phyloP scores from a whole-genome alignment of 2,329 filamentous ascomycete species.

The Phymatotrichopsis omnivora region DNA sequence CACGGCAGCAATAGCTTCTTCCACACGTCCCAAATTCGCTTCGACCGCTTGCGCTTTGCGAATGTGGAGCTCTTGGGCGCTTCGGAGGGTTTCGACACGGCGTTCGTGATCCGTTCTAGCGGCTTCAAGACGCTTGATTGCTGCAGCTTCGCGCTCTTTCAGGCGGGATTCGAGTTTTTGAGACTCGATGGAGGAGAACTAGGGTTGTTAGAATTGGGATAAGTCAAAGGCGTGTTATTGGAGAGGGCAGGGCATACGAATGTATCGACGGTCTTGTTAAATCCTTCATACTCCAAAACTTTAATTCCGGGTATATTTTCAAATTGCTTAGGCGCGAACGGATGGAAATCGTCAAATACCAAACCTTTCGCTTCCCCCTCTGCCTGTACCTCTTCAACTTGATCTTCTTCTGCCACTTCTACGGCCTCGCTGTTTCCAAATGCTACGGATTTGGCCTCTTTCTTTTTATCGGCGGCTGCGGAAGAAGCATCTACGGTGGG shows the following conservation, averaged over 20 bases:
- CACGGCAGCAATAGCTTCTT: conserved; percentile 85
- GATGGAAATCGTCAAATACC: conserved; percentile 91
- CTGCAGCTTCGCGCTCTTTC: conserved; percentile 68
- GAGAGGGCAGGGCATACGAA: too few relatives aligned
- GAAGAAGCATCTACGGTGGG: conserved; percentile 36
- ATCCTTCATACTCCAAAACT: conserved; percentile 68
- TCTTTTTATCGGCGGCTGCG: conserved; percentile 27
- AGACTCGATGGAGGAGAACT: conserved; percentile 72
- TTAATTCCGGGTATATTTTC: conserved; percentile 53
- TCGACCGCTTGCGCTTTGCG: conserved; percentile 85
- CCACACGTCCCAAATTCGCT: conserved; percentile 79
- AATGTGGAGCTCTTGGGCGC: conserved; percentile 69
- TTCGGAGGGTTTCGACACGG: conserved; percentile 71
- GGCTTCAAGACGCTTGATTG: conserved; percentile 75
- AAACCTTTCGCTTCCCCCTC: conserved; percentile 38
- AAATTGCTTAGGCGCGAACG: conserved; percentile 76
- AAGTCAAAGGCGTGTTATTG: background rate
- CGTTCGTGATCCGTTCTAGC: conserved; percentile 74
- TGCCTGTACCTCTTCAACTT: conserved; percentile 35
- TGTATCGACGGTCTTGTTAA: conserved; percentile 89
- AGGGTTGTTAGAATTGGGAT: background rate
- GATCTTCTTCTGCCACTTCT: conserved; percentile 36
- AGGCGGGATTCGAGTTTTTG: conserved; percentile 80
- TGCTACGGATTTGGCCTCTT: conserved; percentile 26
- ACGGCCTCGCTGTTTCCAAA: conserved; percentile 29